These are phyloP conservation scores for Aspergillus cristatus DNA, from an alignment of 495 filamentous ascomycete genomes.

Conservation along the genomic window DNA sequence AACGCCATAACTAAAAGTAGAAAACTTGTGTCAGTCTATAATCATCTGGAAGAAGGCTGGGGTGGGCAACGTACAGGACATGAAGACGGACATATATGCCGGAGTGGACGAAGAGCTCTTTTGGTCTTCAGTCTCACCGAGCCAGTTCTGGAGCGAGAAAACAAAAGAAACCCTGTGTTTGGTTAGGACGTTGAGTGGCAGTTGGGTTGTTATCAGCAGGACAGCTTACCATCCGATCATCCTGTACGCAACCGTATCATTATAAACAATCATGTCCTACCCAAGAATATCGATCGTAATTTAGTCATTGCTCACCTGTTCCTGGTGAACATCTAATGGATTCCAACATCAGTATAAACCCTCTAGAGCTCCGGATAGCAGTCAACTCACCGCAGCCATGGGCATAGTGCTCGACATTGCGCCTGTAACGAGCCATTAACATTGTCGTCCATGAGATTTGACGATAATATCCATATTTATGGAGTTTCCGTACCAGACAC, in stretches of 20 bases:
- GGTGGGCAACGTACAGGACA: slow-evolving; percentile 58
- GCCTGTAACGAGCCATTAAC: slow-evolving; percentile 29
- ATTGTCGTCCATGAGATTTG: no score
- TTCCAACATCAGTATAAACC: slow-evolving; percentile 11
- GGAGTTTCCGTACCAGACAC: slow-evolving; percentile 36
- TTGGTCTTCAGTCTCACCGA: slow-evolving; percentile 72
- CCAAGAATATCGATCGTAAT: background rate
- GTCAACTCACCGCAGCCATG: slow-evolving; percentile 68
- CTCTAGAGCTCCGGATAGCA: background rate
- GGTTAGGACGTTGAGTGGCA: slow-evolving; percentile 3
- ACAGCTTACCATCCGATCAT: slow-evolving; percentile 68
- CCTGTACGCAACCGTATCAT: slow-evolving; percentile 22
- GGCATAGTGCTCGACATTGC: slow-evolving; percentile 77
- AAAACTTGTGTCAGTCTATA: slow-evolving; percentile 10
- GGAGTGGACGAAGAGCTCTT: slow-evolving; percentile 59
- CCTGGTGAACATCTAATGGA: slow-evolving; percentile 67
- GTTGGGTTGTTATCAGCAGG: background rate
- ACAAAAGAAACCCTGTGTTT: slow-evolving; percentile 65
- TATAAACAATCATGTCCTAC: background rate
- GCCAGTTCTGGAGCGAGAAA: slow-evolving; percentile 76
- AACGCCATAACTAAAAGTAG: slow-evolving; percentile 61
- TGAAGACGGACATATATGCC: slow-evolving; percentile 75
- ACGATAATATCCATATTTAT: background rate
- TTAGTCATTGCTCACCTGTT: slow-evolving; percentile 56
- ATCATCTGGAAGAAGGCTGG: background rate